Conservation (phyloP, 306 rosid species). For the Cercis canadensis region DNA sequence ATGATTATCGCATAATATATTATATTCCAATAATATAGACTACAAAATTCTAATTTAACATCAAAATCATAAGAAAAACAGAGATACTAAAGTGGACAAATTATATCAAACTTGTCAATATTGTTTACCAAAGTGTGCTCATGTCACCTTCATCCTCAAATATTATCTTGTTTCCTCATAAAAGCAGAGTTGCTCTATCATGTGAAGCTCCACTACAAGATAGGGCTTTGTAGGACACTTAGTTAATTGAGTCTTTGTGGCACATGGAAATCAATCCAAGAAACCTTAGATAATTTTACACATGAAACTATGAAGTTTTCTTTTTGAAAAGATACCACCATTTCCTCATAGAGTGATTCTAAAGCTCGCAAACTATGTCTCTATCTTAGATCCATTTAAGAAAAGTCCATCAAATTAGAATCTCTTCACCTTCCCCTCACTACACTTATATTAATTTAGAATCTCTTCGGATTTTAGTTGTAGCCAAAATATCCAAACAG, state of each 20-base stretch:
- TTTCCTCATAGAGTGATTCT: slow-evolving; percentile 27
- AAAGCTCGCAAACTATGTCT: slow-evolving; percentile 42
- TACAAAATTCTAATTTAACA: too few species aligned
- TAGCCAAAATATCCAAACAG: slow-evolving; percentile 7
- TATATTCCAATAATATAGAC: too few species aligned
- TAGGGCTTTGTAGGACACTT: too few species aligned
- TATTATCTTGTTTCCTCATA: background rate
- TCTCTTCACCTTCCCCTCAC: slow-evolving; percentile 28
- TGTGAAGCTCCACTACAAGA: too few species aligned
- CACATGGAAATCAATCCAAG: slow-evolving; percentile 45
- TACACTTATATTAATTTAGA: slow-evolving; percentile 28
- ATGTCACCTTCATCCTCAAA: slow-evolving; percentile 16
- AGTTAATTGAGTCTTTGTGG: too few species aligned
- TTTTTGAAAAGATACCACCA: slow-evolving; percentile 16
- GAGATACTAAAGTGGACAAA: too few species aligned
- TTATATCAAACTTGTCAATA: background rate
- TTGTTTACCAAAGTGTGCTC: slow-evolving; percentile 1
- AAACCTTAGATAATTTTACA: slow-evolving; percentile 9
- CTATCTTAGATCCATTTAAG: slow-evolving; percentile 30
- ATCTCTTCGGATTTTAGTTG: slow-evolving; percentile 32
- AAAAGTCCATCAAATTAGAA: slow-evolving; percentile 30
- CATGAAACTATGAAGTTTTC: slow-evolving; percentile 25
- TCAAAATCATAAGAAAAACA: too few species aligned
- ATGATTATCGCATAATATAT: too few species aligned
- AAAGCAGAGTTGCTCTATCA: slow-evolving; percentile 13